Conservation (phyloP, 1,139 yeast species). For the Candida sanyaensis region DNA sequence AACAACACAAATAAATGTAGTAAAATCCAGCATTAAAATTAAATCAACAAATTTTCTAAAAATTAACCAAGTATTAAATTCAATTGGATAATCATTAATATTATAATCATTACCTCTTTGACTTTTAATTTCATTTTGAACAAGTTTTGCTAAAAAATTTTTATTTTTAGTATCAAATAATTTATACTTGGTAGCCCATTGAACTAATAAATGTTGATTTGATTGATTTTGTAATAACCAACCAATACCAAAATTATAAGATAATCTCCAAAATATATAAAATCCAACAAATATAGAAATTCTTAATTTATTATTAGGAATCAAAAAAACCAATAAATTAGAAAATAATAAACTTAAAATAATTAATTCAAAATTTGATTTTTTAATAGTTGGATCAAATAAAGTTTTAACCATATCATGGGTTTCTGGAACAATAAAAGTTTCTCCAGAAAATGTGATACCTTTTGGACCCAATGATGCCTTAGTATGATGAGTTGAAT, state of each 20-base stretch:
- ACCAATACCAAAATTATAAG: constrained; percentile 83
- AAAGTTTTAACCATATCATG: constrained; percentile 85
- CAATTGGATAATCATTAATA: constrained; percentile 60
- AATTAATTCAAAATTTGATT: constrained; percentile 64
- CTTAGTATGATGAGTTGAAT: background rate
- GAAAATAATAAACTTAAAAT: constrained; percentile 55
- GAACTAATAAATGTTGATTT: constrained; percentile 54
- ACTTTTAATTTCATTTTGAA: constrained; percentile 48
- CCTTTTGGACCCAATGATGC: constrained; percentile 38
- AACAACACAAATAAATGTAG: constrained; percentile 73
- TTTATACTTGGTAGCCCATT: constrained; percentile 50
- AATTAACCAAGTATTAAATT: constrained; percentile 81
- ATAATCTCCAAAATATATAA: constrained; percentile 75
- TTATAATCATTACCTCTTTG: constrained; percentile 62
- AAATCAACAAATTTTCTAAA: constrained; percentile 82
- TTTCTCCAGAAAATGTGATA: constrained; percentile 48
- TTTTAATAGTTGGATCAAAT: constrained; percentile 73
- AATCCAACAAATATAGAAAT: constrained; percentile 50
- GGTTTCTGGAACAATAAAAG: constrained; percentile 74
- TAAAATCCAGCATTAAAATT: constrained; percentile 84
- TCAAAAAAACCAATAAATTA: constrained; percentile 52
- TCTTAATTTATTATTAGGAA: constrained; percentile 31
- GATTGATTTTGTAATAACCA: constrained; percentile 69
- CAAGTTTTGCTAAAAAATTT: constrained; percentile 41
- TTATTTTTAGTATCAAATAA: constrained; percentile 44